Evolutionary conservation across 805 yeast genomes (phyloP).

Genomic region (Grigorovia humatica): DNA sequence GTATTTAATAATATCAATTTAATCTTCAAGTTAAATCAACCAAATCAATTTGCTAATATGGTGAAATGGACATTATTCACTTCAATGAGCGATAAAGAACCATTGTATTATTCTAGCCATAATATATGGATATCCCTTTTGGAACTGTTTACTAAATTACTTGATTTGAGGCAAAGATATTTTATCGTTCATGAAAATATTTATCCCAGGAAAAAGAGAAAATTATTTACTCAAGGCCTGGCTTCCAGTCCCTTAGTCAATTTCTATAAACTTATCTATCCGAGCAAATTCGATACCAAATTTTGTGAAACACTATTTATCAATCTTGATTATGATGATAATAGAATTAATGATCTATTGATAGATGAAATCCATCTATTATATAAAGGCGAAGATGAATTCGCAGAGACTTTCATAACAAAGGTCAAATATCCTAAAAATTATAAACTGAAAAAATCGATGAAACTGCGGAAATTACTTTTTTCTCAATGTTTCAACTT

Average conservation of each 20-base stretch:
- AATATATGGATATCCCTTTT: conserved; percentile 22
- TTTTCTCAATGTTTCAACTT: conserved; percentile 13
- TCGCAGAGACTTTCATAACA: conserved; percentile 11
- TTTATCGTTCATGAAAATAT: conserved; percentile 13
- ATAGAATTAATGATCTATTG: background rate
- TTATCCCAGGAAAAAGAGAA: background rate
- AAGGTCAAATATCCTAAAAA: conserved; percentile 6
- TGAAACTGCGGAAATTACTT: conserved; percentile 15
- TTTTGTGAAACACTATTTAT: conserved; percentile 17
- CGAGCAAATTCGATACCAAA: conserved; percentile 8
- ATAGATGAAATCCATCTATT: conserved; percentile 11
- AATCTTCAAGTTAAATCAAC: conserved; percentile 8
- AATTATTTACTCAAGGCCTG: conserved; percentile 8
- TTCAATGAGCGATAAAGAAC: conserved; percentile 10
- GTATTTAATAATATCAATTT: conserved; percentile 16
- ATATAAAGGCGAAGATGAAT: conserved; percentile 11
- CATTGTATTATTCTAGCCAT: conserved; percentile 10
- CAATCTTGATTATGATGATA: conserved; percentile 5
- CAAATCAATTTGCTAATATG: conserved; percentile 20
- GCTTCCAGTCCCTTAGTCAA: conserved; percentile 15
- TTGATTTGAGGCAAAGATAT: conserved; percentile 19
- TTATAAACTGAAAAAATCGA: conserved; percentile 11
- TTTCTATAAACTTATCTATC: conserved; percentile 11
- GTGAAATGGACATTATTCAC: conserved; percentile 20
- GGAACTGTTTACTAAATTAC: conserved; percentile 13